These are phyloP conservation scores for Eremomyces bilateralis DNA, from an alignment of 495 filamentous ascomycete species.

Conservation along the genomic window DNA sequence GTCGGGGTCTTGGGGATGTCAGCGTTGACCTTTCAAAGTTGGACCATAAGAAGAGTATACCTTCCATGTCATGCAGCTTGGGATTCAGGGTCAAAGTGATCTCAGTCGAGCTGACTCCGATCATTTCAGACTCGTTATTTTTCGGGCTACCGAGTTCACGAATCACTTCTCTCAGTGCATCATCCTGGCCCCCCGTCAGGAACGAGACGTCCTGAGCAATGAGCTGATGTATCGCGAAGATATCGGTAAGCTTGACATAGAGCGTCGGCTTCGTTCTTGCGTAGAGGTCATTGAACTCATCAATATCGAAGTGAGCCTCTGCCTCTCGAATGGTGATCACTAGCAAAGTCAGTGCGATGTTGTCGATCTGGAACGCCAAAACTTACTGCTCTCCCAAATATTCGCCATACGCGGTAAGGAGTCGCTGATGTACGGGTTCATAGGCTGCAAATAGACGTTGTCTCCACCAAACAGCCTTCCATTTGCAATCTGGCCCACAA, in stretches of 20 bases:
- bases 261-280: conserved; percentile 86
- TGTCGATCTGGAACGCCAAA: not conserved
- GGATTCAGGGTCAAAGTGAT: conserved; percentile 82
- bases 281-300: conserved; percentile 95
- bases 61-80: conserved; percentile 72
- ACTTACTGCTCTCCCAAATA: conserved; percentile 45
- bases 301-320: conserved; percentile 87
- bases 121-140: conserved; percentile 82
- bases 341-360: conserved; percentile 15
- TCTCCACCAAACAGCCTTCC: conserved; percentile 81
- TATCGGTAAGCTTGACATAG: conserved; percentile 96
- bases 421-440: conserved; percentile 76
- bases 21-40: conserved; percentile 2
- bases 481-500: conserved; percentile 65
- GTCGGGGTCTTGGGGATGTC: conserved; percentile 43
- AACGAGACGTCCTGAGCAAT: conserved; percentile 54
- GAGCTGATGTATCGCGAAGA: conserved; percentile 87
- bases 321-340: conserved; percentile 69
- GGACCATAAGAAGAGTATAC: conserved; percentile 17
- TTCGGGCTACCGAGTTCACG: conserved; percentile 88
- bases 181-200: conserved; percentile 61
- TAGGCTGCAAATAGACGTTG: conserved; percentile 83
- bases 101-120: conserved; percentile 66
- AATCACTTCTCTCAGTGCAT: conserved; percentile 76
- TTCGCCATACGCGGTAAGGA: conserved; percentile 60